phyloP scores from a whole-genome alignment of 192 early-diverging fungal species.

The Phlyctochytrium arcticum region DNA sequence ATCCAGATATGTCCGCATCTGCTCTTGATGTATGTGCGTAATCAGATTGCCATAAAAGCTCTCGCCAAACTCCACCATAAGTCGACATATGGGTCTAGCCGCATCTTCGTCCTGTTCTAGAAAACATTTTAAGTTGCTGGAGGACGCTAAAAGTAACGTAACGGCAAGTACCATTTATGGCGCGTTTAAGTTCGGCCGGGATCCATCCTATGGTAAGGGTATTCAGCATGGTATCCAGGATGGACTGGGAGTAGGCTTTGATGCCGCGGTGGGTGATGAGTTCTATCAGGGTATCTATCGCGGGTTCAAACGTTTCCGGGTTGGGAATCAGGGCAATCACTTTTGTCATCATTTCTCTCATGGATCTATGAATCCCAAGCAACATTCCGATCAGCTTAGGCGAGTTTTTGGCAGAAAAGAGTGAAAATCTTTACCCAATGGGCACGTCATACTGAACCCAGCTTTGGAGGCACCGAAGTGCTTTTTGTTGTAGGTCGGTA shows the following conservation, averaged over 20 bases:
- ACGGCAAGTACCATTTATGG: constrained; percentile 25
- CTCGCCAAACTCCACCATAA: constrained; percentile 35
- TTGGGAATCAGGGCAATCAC: constrained; percentile 23
- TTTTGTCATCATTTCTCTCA: constrained; percentile 17
- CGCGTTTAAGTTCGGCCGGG: constrained; percentile 18
- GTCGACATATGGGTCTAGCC: constrained; percentile 27
- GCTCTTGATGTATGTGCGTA: constrained; percentile 11
- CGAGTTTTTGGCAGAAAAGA: background rate
- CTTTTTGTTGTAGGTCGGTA: background rate
- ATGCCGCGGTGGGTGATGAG: constrained; percentile 26
- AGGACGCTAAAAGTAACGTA: background rate
- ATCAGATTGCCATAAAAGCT: constrained; percentile 25
- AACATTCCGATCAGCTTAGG: background rate
- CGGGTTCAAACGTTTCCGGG: constrained; percentile 23
- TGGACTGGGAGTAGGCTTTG: constrained; percentile 26
- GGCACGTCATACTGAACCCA: constrained; percentile 26
- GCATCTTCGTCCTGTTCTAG: constrained; percentile 31
- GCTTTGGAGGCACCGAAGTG: constrained; percentile 21
- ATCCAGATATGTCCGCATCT: constrained; percentile 24
- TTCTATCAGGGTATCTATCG: constrained; percentile 36
- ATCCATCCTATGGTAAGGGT: constrained; percentile 34
- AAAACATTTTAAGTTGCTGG: background rate
- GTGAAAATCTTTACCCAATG: background rate
- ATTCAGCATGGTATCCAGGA: constrained; percentile 26
- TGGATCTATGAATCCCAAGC: constrained; percentile 1